Percentiles rank a stretch among this genome's conserved stretches.
Conservation (phyloP, 2,329 filamentous ascomycete genomes). For the Cercospora berteroae region DNA sequence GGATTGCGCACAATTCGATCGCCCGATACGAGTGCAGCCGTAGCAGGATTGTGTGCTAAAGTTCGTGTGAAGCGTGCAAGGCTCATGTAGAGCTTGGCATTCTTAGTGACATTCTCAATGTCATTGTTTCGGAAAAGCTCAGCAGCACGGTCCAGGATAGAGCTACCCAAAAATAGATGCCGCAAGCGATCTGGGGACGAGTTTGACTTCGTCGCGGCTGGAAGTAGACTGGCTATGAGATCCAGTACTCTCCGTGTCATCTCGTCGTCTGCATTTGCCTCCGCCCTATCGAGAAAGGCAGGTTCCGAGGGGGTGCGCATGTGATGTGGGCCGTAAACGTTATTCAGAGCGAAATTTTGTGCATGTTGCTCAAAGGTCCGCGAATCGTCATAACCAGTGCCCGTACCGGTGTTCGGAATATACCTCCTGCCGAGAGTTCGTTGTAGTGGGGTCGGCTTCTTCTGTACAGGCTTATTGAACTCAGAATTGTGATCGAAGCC, state of each 20-base stretch:
- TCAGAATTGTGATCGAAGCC: slow-evolving; percentile 35
- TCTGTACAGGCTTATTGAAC: slow-evolving; percentile 21
- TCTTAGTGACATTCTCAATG: slow-evolving; percentile 39
- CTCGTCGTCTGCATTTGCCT: slow-evolving; percentile 19
- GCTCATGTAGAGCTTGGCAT: slow-evolving; percentile 40
- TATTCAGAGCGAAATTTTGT: background rate
- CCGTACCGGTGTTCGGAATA: background rate
- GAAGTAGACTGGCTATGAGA: slow-evolving; percentile 29
- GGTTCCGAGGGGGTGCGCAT: background rate
- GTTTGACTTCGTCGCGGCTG: slow-evolving; percentile 24
- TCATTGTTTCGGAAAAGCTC: slow-evolving; percentile 45
- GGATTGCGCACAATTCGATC: slow-evolving; percentile 39
- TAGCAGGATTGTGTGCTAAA: slow-evolving; percentile 37
- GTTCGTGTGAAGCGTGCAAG: slow-evolving; percentile 43
- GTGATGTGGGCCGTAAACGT: background rate
- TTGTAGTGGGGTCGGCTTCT: background rate
- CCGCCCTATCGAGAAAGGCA: background rate
- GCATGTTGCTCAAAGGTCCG: background rate
- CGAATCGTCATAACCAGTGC: slow-evolving; percentile 4
- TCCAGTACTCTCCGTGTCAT: slow-evolving; percentile 21
- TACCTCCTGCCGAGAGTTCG: background rate
- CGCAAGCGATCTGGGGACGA: slow-evolving; percentile 32
- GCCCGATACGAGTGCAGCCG: slow-evolving; percentile 36
- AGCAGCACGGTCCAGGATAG: slow-evolving; percentile 40
- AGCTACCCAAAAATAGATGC: slow-evolving; percentile 40